Conservation (phyloP, 78 protist species). For the Polysphondylium violaceum region DNA sequence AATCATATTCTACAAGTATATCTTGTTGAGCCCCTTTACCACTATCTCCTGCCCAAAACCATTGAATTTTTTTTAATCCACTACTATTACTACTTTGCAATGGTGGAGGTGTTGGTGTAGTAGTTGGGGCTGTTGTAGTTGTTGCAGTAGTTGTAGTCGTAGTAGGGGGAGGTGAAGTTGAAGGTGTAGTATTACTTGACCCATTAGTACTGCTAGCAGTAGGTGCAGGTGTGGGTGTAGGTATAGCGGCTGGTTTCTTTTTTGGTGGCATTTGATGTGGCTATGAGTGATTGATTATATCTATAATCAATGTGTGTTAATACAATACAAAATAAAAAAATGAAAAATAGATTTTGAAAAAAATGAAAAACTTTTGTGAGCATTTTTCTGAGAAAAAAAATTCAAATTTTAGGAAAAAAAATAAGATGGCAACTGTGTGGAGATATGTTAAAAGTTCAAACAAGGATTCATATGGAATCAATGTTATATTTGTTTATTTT, state of each 20-base stretch:
- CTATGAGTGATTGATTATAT: too few species aligned
- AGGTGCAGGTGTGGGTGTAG: background rate
- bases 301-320: too few species aligned
- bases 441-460: background rate
- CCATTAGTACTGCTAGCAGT: too few species aligned
- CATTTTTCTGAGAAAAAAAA: background rate
- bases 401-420: background rate
- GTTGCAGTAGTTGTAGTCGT: constrained; percentile 3
- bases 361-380: background rate
- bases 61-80: constrained; percentile 30
- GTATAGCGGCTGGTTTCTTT: background rate
- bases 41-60: constrained; percentile 78
- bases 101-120: constrained; percentile 1
- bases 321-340: too few species aligned
- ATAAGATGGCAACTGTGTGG: background rate
- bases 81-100: background rate
- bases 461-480: too few species aligned
- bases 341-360: background rate
- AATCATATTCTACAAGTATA: constrained; percentile 42
- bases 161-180: background rate
- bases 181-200: constrained; percentile 1
- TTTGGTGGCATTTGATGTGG: background rate
- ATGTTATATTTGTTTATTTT: background rate
- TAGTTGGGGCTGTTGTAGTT: background rate
- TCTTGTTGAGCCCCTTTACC: constrained; percentile 40